Base-by-base conservation (phyloP, 169 alveolate genomes). In the Perkinsus olseni region DNA sequence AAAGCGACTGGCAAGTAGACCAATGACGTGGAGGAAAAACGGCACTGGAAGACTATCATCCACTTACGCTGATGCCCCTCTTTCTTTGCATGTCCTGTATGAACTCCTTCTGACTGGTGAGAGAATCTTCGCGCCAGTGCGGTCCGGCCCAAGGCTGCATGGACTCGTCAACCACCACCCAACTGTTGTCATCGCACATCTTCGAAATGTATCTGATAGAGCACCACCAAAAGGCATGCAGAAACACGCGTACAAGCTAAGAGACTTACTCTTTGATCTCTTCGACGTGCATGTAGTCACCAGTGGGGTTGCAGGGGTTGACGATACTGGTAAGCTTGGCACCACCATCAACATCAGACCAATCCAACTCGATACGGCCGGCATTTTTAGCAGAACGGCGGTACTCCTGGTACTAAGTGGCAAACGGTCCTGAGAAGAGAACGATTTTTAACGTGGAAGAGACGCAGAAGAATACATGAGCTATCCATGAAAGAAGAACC, bases 281-380 rank as follows among this genome's bases (percentile, higher is more conserved):
- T 11, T 91, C 94, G 48, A 91, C 38, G 17, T 90, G 74, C 94
- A 74, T 31, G 31, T 48, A 91, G 34, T 93, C 94, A 3, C 94
- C 94, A 31, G 94, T 93, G 39, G 94, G 94, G 48, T 93, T 93
- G 92, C 94, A 93, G 31, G 94, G 94, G 45, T 93, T 93, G 48
- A 93, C 94, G 28, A 91, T 74, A 31, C 94, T 91, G 39, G 91
- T 48, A 20, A 93, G 91, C 31, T 93, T 50, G 11, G 94, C 94
- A 10, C 39, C 51, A 38, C 40, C 38, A 38, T 17, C 39, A 21
- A 28, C 21, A 40, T 40, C 50, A 40, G 50, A 40, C 50, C 50
- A 40, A 40, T 3, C 92, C 40, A 13, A 31, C 31, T 31, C 82
- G 90, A 91, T 34, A n/a, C 45, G 82, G 10, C 95, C 95, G 36